These are phyloP conservation scores for Globisporangium carolinianum DNA, from an alignment of 352 stramenopile species.

Conservation along the genomic window DNA sequence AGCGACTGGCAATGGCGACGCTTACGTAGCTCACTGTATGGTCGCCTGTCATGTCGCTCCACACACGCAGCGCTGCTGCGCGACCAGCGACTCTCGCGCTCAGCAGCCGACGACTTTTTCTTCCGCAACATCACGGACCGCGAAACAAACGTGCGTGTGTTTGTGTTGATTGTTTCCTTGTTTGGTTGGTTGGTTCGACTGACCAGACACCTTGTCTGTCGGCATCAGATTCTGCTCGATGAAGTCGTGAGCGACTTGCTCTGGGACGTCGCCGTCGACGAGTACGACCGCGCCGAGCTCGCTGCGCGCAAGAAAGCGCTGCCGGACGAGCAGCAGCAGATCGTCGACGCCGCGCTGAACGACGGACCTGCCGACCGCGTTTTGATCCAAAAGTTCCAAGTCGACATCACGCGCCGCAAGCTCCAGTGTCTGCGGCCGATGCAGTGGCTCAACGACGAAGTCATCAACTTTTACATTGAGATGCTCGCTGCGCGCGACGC, in stretches of 20 bases:
- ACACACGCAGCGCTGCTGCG: conserved; percentile 26
- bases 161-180: not conserved
- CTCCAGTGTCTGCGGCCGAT: conserved; percentile 64
- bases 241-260: conserved; percentile 62
- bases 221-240: conserved; percentile 38
- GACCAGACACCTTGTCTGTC: not conserved
- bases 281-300: conserved; percentile 44
- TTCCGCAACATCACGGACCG: conserved; percentile 34
- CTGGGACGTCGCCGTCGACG: conserved; percentile 46
- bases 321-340: conserved; percentile 46
- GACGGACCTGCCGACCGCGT: conserved; percentile 49
- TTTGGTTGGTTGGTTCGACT: not conserved
- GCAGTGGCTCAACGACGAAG: conserved; percentile 81
- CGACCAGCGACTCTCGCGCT: conserved; percentile 30
- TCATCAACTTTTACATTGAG: conserved; percentile 87
- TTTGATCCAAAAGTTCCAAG: conserved; percentile 76
- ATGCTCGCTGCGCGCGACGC: conserved; percentile 68
- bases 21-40: not conserved
- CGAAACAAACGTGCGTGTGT: conserved; percentile 28
- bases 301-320: conserved; percentile 47
- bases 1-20: not conserved
- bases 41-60: not conserved
- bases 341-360: conserved; percentile 54
- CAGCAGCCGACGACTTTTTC: conserved; percentile 29
- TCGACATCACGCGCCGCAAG: conserved; percentile 67